Conservation (phyloP, 2,329 filamentous ascomycete species). For the Botrytis hyacinthi region DNA sequence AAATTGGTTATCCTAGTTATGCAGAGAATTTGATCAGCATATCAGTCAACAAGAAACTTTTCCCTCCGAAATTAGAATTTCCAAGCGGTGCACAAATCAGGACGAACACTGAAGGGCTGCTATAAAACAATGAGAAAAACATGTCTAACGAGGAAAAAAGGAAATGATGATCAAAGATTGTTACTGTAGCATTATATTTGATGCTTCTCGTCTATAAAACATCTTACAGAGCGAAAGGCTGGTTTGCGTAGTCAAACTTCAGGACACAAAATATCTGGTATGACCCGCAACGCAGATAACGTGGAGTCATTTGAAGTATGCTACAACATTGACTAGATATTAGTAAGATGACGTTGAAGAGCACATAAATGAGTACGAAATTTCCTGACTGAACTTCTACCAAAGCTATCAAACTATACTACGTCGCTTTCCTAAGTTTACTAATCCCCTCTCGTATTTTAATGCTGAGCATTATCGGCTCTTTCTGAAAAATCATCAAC, state of each 20-base stretch:
- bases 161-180: fast-evolving
- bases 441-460: background rate
- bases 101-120: background rate
- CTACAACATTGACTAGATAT: background rate
- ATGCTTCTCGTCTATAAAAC: background rate
- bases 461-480: background rate
- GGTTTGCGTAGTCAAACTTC: fast-evolving
- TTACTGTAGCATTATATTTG: background rate
- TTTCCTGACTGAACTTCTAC: fast-evolving
- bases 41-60: background rate
- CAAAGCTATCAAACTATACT: fast-evolving
- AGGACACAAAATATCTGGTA: background rate
- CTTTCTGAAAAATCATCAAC: background rate
- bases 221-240: fast-evolving
- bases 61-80: background rate
- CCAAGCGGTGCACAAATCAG: background rate
- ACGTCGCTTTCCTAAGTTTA: background rate
- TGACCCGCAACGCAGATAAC: too few species aligned
- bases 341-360: background rate
- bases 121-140: too few species aligned
- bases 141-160: fast-evolving
- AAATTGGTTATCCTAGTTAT: fast-evolving
- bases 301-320: too few species aligned
- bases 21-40: background rate
- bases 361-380: background rate